Conservation (phyloP, 768 basidiomycete genomes). For the Lactarius psammicola region DNA sequence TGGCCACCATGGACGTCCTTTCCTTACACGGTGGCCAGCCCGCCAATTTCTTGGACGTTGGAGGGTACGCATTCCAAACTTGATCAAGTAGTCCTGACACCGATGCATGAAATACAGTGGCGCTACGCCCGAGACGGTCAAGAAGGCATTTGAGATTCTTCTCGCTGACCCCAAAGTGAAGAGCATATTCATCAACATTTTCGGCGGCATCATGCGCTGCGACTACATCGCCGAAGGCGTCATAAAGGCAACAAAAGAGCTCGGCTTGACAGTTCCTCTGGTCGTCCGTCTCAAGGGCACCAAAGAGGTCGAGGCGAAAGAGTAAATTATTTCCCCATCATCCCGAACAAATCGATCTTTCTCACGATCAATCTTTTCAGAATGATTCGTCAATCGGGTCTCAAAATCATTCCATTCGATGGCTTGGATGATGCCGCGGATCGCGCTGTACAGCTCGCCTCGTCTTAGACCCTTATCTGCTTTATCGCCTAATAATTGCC, state of each 20-base stretch:
- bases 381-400: constrained; percentile 88
- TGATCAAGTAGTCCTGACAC: not conserved
- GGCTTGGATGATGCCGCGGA: constrained; percentile 89
- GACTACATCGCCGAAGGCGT: constrained; percentile 98
- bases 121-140: constrained; percentile 98
- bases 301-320: constrained; percentile 92
- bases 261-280: constrained; percentile 79
- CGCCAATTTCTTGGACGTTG: constrained; percentile 98
- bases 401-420: constrained; percentile 93
- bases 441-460: constrained; percentile 70
- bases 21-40: constrained; percentile 94
- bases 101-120: constrained; percentile 49
- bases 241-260: constrained; percentile 95
- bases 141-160: constrained; percentile 98
- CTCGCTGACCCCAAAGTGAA: constrained; percentile 89
- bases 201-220: constrained; percentile 98
- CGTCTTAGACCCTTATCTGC: constrained; percentile 28
- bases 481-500: constrained; percentile 5
- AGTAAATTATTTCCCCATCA: constrained; percentile 50
- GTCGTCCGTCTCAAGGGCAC: constrained; percentile 97
- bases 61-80: constrained; percentile 58
- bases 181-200: constrained; percentile 98
- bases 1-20: constrained; percentile 99
- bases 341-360: constrained; percentile 19
- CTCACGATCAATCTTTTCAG: constrained; percentile 42